Percentiles rank a stretch among this genome's conserved stretches.
Conservation (phyloP, 192 early-diverging fungal genomes). For the Backusella westeae region DNA sequence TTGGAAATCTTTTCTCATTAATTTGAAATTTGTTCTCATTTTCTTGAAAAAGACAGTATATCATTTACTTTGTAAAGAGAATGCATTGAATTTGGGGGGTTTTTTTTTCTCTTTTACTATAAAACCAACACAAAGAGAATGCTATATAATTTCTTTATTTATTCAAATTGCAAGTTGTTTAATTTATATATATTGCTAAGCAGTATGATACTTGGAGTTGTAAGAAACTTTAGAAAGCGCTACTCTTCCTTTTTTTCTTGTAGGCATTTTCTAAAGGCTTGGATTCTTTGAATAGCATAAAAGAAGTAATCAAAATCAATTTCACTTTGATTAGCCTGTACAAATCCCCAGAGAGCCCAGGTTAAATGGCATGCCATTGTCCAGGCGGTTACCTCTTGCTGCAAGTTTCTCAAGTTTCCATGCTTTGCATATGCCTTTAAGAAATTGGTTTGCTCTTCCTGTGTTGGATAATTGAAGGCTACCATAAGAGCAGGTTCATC, state of each 20-base stretch:
- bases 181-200: no score
- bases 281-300: constrained; percentile 60
- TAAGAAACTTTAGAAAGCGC: neutral
- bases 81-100: no score
- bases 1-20: no score
- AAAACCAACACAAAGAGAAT: no score
- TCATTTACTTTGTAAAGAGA: no score
- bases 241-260: neutral
- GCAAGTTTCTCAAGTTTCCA: neutral
- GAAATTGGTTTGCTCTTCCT: constrained; percentile 54
- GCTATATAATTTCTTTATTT: no score
- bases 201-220: no score
- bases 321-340: constrained; percentile 72
- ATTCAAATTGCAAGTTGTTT: no score
- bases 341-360: constrained; percentile 81
- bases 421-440: constrained; percentile 59
- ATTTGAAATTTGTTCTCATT: no score
- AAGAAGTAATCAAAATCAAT: constrained; percentile 78
- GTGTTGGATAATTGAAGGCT: constrained; percentile 51
- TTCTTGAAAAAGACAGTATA: no score
- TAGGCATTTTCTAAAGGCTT: constrained; percentile 36
- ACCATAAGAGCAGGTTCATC: constrained; percentile 42
- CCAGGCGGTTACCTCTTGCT: constrained; percentile 39
- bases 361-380: constrained; percentile 57
- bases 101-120: no score